Evolutionary conservation across 257 asterid species (phyloP), one percentile per base, ranked within the genome.

Genomic region (Salvia hispanica): DNA sequence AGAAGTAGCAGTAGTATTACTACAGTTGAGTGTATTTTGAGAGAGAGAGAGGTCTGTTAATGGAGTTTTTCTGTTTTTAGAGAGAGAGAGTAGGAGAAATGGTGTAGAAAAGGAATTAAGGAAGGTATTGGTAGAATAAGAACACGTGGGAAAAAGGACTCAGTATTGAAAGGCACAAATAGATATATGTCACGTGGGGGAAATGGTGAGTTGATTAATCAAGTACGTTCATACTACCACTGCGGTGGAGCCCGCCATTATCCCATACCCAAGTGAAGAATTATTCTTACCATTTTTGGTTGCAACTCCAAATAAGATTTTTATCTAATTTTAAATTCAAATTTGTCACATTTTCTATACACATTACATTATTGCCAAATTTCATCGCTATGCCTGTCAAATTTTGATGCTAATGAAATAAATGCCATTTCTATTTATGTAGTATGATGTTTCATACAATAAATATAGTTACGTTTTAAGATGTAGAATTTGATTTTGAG

Each of bases 101-200:
- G 14, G 57, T 15, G 44, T 14, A n/a, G 58, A 47, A 72, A 57
- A 8, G 34, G 16, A 4, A 71, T 62, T 21, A 51, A 59, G 13
- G 39, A 51, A 16, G 45, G 63, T 1, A 3, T 43, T 50, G 47
- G 71, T 50, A 52, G 71, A 72, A 72, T 75, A 79, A 67, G 42
- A 79, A 76, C 81, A 79, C 84, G 84, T 79, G 81, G 76, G 56
- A 47, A 74, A 71, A 71, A 2, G 50, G 45, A 40, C 45, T 8
- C 0, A 40, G 28, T 51, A 58, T 40, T 39, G 39, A 61, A 45
- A 51, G 34, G 52, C 21, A 45, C 9, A 57, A 3, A 39, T 39
- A 39, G 43, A 75, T 13, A 15, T 33, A 34, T 25, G 73, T 79
- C 83, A 79, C 80, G 83, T 79, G 76, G 7, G 2, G 55, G 71